phyloP scores from a whole-genome alignment of 139 green algal genomes.

The Coccomyxa sp. region DNA sequence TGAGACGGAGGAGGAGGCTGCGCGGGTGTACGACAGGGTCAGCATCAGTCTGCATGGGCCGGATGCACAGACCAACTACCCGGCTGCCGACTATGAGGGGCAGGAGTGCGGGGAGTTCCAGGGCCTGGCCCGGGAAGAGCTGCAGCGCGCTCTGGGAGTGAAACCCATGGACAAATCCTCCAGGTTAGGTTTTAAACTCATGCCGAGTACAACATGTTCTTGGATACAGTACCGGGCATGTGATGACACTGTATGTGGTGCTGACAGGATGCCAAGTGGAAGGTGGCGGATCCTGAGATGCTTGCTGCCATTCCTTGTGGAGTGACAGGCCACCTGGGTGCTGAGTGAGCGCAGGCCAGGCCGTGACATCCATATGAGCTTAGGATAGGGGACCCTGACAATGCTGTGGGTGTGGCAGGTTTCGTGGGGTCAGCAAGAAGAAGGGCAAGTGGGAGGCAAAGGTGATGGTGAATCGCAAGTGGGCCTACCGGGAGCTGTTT shows the following conservation, averaged over 20 bases:
- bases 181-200: slow-evolving; percentile 19
- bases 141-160: slow-evolving; percentile 69
- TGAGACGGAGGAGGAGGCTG: slow-evolving; percentile 64
- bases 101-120: slow-evolving; percentile 23
- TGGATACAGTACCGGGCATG: too few relatives aligned
- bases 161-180: slow-evolving; percentile 75
- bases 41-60: slow-evolving; percentile 53
- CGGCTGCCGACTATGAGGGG: slow-evolving; percentile 34
- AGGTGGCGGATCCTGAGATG: too few relatives aligned
- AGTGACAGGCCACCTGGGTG: too few relatives aligned
- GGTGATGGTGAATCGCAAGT: slow-evolving; percentile 76
- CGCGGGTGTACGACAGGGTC: slow-evolving; percentile 66
- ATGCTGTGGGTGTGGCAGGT: too few relatives aligned
- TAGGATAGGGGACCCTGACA: too few relatives aligned
- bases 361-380: too few relatives aligned
- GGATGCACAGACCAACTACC: slow-evolving; percentile 64
- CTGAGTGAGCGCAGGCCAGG: too few relatives aligned
- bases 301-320: too few relatives aligned
- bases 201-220: too few relatives aligned
- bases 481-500: slow-evolving; percentile 70
- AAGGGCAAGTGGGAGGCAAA: slow-evolving; percentile 78
- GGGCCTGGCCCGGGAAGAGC: slow-evolving; percentile 54
- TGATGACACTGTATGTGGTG: too few relatives aligned
- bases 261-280: too few relatives aligned
- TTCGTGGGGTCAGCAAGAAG: slow-evolving; percentile 66